A percentile compares a stretch with the other conserved stretches of the same genome.
These are phyloP conservation scores for Orbilia javanica DNA, from an alignment of 2,329 filamentous ascomycete genomes.

Conservation along the genomic window DNA sequence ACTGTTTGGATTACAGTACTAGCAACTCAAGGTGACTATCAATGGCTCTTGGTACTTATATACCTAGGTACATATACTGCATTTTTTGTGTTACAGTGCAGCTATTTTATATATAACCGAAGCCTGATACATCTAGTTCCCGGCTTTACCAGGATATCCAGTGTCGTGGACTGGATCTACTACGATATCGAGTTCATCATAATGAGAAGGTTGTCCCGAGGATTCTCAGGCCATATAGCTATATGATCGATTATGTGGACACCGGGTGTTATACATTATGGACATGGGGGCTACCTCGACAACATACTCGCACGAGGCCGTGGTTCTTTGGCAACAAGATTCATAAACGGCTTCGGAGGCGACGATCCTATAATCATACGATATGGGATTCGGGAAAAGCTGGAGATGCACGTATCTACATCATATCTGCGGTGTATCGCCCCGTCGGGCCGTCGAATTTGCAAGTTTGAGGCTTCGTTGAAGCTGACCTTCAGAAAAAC, in stretches of 20 bases:
- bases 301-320: neutral
- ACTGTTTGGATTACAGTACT: neutral
- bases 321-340: neutral
- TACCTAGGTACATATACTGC: neutral
- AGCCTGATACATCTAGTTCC: neutral
- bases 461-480: neutral
- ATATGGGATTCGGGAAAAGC: neutral
- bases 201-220: neutral
- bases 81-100: neutral
- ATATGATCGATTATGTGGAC: neutral
- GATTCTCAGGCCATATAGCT: conserved; percentile 3
- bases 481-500: neutral
- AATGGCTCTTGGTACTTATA: neutral
- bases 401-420: neutral
- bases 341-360: neutral
- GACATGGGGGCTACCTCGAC: neutral
- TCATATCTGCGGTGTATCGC: conserved; percentile 28
- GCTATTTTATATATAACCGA: neutral
- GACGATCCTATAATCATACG: conserved; percentile 12
- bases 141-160: conserved; percentile 5
- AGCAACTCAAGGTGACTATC: neutral
- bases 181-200: neutral
- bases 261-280: neutral
- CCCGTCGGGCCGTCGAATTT: conserved; percentile 29
- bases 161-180: neutral